Conservation (phyloP, 495 filamentous ascomycete genomes). For the Penicillium mononematosum region DNA sequence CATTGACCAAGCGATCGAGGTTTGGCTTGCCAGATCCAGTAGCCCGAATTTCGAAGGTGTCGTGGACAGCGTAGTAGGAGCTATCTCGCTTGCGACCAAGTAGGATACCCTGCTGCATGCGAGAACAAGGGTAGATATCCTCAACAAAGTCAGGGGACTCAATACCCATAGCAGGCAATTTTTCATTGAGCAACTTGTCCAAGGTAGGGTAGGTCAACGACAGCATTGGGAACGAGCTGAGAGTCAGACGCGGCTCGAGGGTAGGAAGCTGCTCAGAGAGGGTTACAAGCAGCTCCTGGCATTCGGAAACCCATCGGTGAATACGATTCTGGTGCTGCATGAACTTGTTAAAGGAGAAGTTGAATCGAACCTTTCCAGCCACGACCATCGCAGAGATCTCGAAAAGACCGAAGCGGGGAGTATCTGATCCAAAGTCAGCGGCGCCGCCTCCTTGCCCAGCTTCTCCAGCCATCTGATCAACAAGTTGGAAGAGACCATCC, state of each 20-base stretch:
- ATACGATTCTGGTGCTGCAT: constrained; percentile 60
- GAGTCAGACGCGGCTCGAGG: constrained; percentile 51
- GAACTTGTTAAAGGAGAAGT: constrained; percentile 61
- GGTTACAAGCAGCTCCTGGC: constrained; percentile 52
- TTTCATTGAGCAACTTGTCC: constrained; percentile 43
- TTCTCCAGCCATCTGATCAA: constrained; percentile 50
- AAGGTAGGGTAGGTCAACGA: constrained; percentile 59
- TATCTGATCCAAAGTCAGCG: constrained; percentile 57
- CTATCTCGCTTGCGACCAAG: constrained; percentile 57
- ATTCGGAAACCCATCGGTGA: constrained; percentile 57
- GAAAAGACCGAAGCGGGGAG: constrained; percentile 63
- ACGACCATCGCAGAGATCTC: constrained; percentile 63
- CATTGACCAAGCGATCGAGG: constrained; percentile 35
- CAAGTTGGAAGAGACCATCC: constrained; percentile 60
- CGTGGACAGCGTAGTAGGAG: constrained; percentile 59
- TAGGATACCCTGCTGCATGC: constrained; percentile 66
- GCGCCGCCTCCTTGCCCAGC: constrained; percentile 44
- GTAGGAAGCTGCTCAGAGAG: constrained; percentile 51
- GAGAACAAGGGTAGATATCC: constrained; percentile 65
- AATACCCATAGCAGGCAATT: constrained; percentile 50
- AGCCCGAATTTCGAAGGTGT: constrained; percentile 57
- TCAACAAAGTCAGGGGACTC: constrained; percentile 46
- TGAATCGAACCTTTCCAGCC: constrained; percentile 59
- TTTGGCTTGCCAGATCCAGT: constrained; percentile 32
- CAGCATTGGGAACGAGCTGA: constrained; percentile 63